A percentile compares a stretch with the other conserved stretches of the same genome.
Evolutionary conservation across 2,329 filamentous ascomycete species (phyloP).

Genomic region (Grosmannia clavigera): DNA sequence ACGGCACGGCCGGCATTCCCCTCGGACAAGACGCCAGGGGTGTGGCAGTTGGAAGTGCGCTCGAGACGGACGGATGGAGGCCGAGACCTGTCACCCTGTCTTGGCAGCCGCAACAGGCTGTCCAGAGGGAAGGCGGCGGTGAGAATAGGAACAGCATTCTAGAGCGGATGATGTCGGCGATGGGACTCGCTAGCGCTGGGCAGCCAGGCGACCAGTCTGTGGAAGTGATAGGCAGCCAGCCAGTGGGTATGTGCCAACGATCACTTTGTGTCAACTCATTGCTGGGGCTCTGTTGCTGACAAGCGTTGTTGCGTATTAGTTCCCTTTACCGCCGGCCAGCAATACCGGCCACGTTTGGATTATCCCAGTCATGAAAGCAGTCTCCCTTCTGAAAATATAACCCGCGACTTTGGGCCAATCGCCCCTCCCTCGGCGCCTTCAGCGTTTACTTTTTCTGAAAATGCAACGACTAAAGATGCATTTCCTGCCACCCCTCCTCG

Average conservation of each 20-base stretch:
- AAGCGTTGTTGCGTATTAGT: background rate
- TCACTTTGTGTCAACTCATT: background rate
- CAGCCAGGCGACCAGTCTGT: background rate
- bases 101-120: background rate
- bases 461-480: background rate
- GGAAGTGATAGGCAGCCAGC: background rate
- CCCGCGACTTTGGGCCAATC: constrained; percentile 1
- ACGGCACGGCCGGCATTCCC: background rate
- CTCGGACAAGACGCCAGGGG: background rate
- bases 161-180: background rate
- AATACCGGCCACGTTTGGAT: background rate
- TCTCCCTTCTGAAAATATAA: no score
- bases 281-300: background rate
- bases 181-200: background rate
- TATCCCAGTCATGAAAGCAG: background rate
- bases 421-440: background rate
- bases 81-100: background rate
- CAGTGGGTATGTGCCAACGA: background rate
- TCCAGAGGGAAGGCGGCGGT: no score
- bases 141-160: background rate
- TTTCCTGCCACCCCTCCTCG: background rate
- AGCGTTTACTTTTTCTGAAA: background rate
- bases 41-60: background rate
- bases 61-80: background rate
- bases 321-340: background rate